Base-by-base conservation (phyloP, 345 rosid genomes). In the Populus pruinosa region DNA sequence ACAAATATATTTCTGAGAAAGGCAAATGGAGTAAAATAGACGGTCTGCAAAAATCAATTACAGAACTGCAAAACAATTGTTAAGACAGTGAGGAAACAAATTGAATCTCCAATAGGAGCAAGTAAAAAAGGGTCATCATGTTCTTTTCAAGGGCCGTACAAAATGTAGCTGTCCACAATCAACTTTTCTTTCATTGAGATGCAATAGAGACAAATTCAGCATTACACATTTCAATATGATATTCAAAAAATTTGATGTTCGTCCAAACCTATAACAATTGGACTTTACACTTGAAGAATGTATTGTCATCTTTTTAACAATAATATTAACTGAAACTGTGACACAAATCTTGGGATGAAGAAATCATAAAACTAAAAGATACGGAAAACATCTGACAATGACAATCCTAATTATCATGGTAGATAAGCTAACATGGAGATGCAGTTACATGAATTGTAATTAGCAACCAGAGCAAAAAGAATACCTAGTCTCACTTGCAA, bases 381-480 rank as follows among this genome's bases (percentile, higher is more conserved):
- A 61, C 63, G 63, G 3, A 8, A 70, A 74, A 13, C 8, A 29
- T 8, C 0, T 0, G 1, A 29, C 2, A n/a, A 53, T 13, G 36
- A n/a, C 31, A 47, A 25, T 4, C 68, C 83, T 76, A 77, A 38
- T 76, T 59, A 74, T 74, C 62, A 80, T 29, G 41, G 68, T 72
- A 73, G 73, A 79, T 8, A 6, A 61, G 77, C 79, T 31, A 75
- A 56, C 13, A 62, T 49, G 64, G 76, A 83, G 72, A 67, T 69
- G 39, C 36, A 39, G 67, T 65, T 66, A 27, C 63, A 43, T 29
- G 68, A 74, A 38, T 75, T 82, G 78, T 25, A 72, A 76, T 72
- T 74, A 72, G 80, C 77, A 81, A 77, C 76, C 63, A 25, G 64
- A 75, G 66, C 76, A 64, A 79, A 76, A 64, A 75, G 79, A 82